Evolutionary conservation across 495 filamentous ascomycete species (phyloP).

Genomic region (Annulohypoxylon maeteangense): DNA sequence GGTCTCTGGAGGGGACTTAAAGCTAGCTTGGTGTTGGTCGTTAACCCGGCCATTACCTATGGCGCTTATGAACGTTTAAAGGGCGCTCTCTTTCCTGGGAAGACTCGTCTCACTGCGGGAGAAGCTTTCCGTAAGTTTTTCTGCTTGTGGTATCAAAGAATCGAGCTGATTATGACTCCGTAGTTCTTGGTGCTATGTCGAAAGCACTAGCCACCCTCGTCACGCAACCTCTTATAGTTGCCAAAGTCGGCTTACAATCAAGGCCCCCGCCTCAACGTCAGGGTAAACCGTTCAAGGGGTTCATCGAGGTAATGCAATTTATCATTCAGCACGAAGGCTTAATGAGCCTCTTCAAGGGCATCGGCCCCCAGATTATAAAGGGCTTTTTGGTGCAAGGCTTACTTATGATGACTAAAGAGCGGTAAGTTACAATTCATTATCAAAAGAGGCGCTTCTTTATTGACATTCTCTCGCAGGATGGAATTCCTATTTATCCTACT

Average conservation of each 20-base stretch:
- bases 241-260: slow-evolving; percentile 96
- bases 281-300: slow-evolving; percentile 94
- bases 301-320: slow-evolving; percentile 93
- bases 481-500: slow-evolving; percentile 90
- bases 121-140: slow-evolving; percentile 86
- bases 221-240: slow-evolving; percentile 97
- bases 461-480: slow-evolving; percentile 67
- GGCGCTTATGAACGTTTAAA: slow-evolving; percentile 94
- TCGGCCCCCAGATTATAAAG: slow-evolving; percentile 93
- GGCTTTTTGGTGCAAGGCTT: slow-evolving; percentile 93
- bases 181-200: slow-evolving; percentile 91
- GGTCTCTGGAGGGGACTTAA: slow-evolving; percentile 96
- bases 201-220: slow-evolving; percentile 91
- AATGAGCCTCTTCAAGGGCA: slow-evolving; percentile 91
- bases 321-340: slow-evolving; percentile 89
- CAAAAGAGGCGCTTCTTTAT: slow-evolving; percentile 5
- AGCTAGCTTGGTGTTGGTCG: slow-evolving; percentile 93
- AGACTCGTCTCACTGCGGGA: slow-evolving; percentile 78
- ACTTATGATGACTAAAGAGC: slow-evolving; percentile 99
- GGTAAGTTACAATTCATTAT: slow-evolving; percentile 63
- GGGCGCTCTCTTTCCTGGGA: slow-evolving; percentile 80
- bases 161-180: slow-evolving; percentile 22
- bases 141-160: neutral
- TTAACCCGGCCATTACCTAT: slow-evolving; percentile 98
- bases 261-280: slow-evolving; percentile 83